Evolutionary conservation across 2,329 filamentous ascomycete genomes (phyloP).

Genomic region (Aspergillus transmontanensis): DNA sequence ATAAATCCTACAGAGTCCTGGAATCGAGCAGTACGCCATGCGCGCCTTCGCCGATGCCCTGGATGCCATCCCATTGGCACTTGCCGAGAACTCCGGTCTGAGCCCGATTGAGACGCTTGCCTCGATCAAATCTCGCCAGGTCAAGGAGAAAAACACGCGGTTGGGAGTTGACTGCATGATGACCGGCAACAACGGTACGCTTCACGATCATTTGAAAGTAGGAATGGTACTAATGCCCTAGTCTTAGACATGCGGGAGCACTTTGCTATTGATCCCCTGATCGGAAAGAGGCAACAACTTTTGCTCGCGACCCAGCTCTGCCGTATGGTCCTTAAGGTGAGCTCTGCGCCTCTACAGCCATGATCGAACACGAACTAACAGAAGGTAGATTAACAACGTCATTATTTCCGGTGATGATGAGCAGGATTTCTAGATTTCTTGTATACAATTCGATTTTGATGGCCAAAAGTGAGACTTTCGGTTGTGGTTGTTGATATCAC

Average conservation of each 20-base stretch:
- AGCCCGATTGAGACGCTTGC: constrained; percentile 95
- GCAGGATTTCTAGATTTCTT: constrained; percentile 71
- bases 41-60: constrained; percentile 94
- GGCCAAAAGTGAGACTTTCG: constrained; percentile 21
- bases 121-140: constrained; percentile 92
- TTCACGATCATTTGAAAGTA: neutral
- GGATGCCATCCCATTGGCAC: constrained; percentile 89
- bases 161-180: constrained; percentile 98
- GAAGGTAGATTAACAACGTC: constrained; percentile 75
- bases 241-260: constrained; percentile 85
- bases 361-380: constrained; percentile 21
- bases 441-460: constrained; percentile 21
- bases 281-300: constrained; percentile 96
- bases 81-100: constrained; percentile 95
- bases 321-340: constrained; percentile 93
- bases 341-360: constrained; percentile 9
- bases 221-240: constrained; percentile 7
- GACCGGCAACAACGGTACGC: constrained; percentile 78
- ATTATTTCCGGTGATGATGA: constrained; percentile 88
- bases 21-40: constrained; percentile 99
- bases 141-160: constrained; percentile 77
- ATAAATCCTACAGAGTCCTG: constrained; percentile 65
- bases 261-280: constrained; percentile 97
- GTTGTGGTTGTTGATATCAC: constrained; percentile 17
- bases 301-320: constrained; percentile 95